Conservation (phyloP, 202 grass and related monocot species). For the Eragrostis tef region DNA sequence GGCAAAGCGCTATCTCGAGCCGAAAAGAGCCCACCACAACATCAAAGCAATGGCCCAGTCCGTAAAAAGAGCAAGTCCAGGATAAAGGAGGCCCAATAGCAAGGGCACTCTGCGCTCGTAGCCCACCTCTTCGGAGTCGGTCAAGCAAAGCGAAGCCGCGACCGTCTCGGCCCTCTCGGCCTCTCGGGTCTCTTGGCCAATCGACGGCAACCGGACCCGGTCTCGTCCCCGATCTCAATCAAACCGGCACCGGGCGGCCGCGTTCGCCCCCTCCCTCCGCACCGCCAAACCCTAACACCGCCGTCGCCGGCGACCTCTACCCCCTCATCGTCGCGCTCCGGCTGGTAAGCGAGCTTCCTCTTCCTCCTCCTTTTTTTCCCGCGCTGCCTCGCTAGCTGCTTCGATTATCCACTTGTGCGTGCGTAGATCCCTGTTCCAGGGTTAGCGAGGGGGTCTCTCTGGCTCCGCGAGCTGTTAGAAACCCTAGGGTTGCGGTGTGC, state of each 20-base stretch:
- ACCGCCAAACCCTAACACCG: slow-evolving; percentile 40
- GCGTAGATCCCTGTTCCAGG: background rate
- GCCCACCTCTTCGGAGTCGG: background rate
- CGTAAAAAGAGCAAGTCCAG: background rate
- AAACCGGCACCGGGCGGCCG: slow-evolving; percentile 4
- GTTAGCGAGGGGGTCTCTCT: background rate
- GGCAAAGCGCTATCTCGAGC: too few relatives aligned
- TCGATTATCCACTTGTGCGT: background rate
- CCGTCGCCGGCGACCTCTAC: slow-evolving; percentile 14
- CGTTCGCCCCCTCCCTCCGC: background rate
- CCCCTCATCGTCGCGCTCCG: background rate
- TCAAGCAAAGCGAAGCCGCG: background rate
- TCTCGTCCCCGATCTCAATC: slow-evolving; percentile 6
- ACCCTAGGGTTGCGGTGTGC: background rate
- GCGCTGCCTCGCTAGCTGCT: background rate
- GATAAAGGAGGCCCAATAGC: background rate
- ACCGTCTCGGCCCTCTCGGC: too few relatives aligned
- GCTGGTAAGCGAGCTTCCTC: slow-evolving; percentile 12
- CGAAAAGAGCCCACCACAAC: background rate
- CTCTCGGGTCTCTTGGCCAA: too few relatives aligned
- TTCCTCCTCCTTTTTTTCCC: background rate
- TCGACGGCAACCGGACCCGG: background rate
- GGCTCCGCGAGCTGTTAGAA: background rate
- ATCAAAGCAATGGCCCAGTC: background rate
- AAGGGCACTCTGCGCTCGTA: too few relatives aligned